These are phyloP conservation scores for Pseudogymnoascus destructans DNA, from an alignment of 2,329 filamentous ascomycete genomes.

Conservation along the genomic window DNA sequence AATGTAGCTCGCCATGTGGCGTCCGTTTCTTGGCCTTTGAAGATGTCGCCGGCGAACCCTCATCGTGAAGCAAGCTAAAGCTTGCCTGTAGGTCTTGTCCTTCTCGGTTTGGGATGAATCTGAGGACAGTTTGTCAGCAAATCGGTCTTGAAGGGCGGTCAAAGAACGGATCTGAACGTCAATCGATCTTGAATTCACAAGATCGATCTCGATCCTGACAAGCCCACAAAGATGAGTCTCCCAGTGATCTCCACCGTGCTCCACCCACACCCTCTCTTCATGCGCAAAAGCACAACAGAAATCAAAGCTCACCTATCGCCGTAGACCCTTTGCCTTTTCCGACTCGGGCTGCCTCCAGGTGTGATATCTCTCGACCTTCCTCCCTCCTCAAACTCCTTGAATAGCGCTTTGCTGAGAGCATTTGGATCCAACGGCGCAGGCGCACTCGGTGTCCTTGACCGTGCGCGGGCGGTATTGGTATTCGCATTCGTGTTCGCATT, in stretches of 20 bases:
- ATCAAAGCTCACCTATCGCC: conserved; percentile 34
- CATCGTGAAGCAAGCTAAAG: conserved; percentile 82
- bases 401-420: conserved; percentile 44
- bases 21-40: conserved; percentile 74
- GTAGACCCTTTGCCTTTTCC: conserved; percentile 56
- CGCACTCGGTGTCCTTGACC: neutral
- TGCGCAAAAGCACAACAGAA: conserved; percentile 3
- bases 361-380: conserved; percentile 47
- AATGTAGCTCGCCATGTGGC: conserved; percentile 82
- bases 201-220: neutral
- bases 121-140: conserved; percentile 30
- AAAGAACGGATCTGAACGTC: neutral
- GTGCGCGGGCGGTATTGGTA: neutral
- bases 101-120: conserved; percentile 89
- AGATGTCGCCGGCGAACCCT: conserved; percentile 83
- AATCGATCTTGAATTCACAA: neutral
- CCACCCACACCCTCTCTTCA: neutral
- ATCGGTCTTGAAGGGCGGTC: neutral
- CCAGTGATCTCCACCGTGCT: neutral
- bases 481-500: conserved; percentile 5
- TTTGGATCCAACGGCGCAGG: conserved; percentile 33
- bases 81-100: conserved; percentile 89
- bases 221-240: neutral
- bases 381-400: conserved; percentile 45
- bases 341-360: conserved; percentile 50